A percentile compares a stretch with the other conserved stretches of the same genome.
Conservation (phyloP, 805 yeast species). For the Candida hungchunana region DNA sequence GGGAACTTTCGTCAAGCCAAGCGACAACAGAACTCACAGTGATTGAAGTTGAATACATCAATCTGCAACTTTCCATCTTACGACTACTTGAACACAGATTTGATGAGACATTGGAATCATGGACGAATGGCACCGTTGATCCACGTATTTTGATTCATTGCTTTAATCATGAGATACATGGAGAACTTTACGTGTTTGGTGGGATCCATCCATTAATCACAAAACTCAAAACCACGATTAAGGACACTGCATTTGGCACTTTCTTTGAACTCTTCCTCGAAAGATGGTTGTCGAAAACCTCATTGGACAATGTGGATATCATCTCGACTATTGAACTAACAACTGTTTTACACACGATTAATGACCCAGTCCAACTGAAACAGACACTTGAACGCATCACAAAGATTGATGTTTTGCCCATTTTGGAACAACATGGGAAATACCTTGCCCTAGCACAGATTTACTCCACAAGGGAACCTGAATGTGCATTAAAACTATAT, state of each 20-base stretch:
- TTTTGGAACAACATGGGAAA: slow-evolving; percentile 11
- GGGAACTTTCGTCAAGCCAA: slow-evolving; percentile 27
- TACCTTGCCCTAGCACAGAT: slow-evolving; percentile 15
- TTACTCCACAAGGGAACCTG: slow-evolving; percentile 3
- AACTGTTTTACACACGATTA: slow-evolving; percentile 10
- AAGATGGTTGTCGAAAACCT: slow-evolving; percentile 20
- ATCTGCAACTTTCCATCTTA: slow-evolving; percentile 30
- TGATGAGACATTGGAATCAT: slow-evolving; percentile 24
- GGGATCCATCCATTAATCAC: slow-evolving; percentile 17
- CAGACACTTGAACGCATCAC: slow-evolving; percentile 3
- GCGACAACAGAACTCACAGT: slow-evolving; percentile 33
- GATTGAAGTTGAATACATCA: slow-evolving; percentile 35
- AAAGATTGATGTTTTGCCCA: slow-evolving; percentile 6
- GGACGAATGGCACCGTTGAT: slow-evolving; percentile 31
- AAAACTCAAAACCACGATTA: slow-evolving; percentile 10
- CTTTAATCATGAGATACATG: slow-evolving; percentile 15
- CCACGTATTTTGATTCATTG: slow-evolving; percentile 22
- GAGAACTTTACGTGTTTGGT: slow-evolving; percentile 21
- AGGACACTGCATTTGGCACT: slow-evolving; percentile 17
- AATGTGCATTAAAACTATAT: slow-evolving; percentile 9
- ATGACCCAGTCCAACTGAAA: slow-evolving; percentile 12
- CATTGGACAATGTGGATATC: slow-evolving; percentile 15
- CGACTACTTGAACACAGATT: slow-evolving; percentile 23
- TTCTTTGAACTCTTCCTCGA: slow-evolving; percentile 22
- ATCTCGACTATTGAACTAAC: slow-evolving; percentile 18